Conservation (phyloP, 495 filamentous ascomycete species). For the Pseudoneurospora amorphoporcata region DNA sequence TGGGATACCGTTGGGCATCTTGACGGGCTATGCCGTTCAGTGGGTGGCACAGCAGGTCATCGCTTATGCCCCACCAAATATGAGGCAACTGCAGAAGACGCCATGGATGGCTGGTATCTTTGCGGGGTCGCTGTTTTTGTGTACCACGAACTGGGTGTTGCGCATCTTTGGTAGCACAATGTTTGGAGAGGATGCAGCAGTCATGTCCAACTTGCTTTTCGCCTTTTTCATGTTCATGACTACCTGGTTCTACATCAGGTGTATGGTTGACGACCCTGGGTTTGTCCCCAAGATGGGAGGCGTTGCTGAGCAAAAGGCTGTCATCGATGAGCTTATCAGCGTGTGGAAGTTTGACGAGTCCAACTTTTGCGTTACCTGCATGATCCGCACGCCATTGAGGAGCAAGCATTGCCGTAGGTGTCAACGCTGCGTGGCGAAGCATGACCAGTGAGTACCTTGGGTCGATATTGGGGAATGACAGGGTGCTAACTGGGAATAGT, state of each 20-base stretch:
- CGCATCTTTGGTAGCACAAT: slow-evolving; percentile 58
- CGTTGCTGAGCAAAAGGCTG: slow-evolving; percentile 73
- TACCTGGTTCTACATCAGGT: slow-evolving; percentile 73
- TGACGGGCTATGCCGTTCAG: slow-evolving; percentile 62
- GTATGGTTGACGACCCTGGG: slow-evolving; percentile 83
- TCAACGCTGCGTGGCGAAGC: slow-evolving; percentile 84
- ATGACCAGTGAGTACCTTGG: slow-evolving; percentile 73
- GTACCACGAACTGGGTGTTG: slow-evolving; percentile 64
- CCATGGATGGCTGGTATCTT: slow-evolving; percentile 92
- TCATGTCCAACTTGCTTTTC: slow-evolving; percentile 68
- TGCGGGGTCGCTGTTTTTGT: slow-evolving; percentile 74
- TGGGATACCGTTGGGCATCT: slow-evolving; percentile 57
- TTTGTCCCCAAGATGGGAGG: slow-evolving; percentile 89
- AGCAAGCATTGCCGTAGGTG: slow-evolving; percentile 94
- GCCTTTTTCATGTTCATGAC: slow-evolving; percentile 51
- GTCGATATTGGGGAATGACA: not conserved
- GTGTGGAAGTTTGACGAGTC: slow-evolving; percentile 85
- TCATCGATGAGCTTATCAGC: slow-evolving; percentile 73
- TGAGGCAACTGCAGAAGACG: slow-evolving; percentile 79
- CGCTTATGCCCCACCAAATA: slow-evolving; percentile 70
- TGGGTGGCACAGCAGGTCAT: slow-evolving; percentile 68
- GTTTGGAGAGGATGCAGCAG: slow-evolving; percentile 34
- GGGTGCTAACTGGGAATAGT: slow-evolving; percentile 44
- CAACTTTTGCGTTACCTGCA: slow-evolving; percentile 88
- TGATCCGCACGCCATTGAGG: slow-evolving; percentile 81